Evolutionary conservation across 768 basidiomycete genomes (phyloP), one percentile per base, ranked within the genome.

Genomic region (Lactarius tabidus): DNA sequence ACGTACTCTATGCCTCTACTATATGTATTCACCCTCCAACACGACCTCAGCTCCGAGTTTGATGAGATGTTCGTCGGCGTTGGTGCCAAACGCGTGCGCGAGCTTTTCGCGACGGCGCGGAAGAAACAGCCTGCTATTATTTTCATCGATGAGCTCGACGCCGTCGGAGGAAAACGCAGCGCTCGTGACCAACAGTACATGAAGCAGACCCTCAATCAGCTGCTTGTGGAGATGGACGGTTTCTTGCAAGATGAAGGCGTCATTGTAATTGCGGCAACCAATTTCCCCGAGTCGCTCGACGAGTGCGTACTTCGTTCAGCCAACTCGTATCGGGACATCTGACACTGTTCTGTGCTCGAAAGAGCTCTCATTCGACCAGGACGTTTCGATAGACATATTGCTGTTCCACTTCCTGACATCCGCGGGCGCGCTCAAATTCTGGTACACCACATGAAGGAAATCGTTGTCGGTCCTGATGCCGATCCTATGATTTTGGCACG

Each of bases 21-120:
- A 53, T 29, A 15, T 51, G 12, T 31, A 33, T 39, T 53, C 17
- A 28, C 33, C 41, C 51, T 12, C 45, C 29, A 48, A 62, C 59
- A n/a, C 36, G 31, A 55, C 18, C 14, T 18, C 60, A 90, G 89
- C 14, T 93, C 93, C 58, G 95, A 97, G 72, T 98, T 98, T 69
- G 96, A 98, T 74, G 96, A 98, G 76, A 95, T 98, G 88, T 96
- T 95, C 73, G 95, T 96, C 55, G 94, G 94, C 62, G 89, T 93
- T 39, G 95, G 95, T 59, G 95, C 97, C 18, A 94, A 95, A 74
- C 89, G 97, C 14, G 91, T 99, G 45, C 85, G 97, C 45, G 96
- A 98, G 67, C 84, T 99, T 33, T 99, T 99, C 70, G 87, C 91
- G 6, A 87, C 92, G 7, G 97, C 97, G 28, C 85, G 95, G 59